Evolutionary conservation across 495 filamentous ascomycete genomes (phyloP), one percentile per base, ranked within the genome.

Genomic region (Filosporella fistucella): DNA sequence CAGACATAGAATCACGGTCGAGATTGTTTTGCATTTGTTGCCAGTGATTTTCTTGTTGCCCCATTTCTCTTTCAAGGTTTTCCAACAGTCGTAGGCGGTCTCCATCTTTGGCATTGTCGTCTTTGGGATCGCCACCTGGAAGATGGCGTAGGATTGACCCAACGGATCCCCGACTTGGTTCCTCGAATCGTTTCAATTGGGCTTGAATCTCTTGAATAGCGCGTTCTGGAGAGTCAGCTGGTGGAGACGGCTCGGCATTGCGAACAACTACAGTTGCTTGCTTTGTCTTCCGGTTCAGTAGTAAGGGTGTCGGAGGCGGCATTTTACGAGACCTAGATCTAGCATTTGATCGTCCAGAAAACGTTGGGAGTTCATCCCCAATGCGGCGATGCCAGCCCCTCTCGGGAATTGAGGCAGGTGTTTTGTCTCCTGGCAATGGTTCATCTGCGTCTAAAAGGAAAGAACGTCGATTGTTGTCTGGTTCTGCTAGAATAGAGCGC

Each of bases 11-110:
- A 50, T 75, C 68, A 32, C 68, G 66, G 30, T 60, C 50, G 25
- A 75, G 51, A 26, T 72, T 68, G n/a, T 64, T 62, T 45, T 71
- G 70, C 47, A 74, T 63, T 39, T 68, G 63, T 47, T 69, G 63
- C 75, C 74, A 78, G 42, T 73, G 67, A 22, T 67, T 63, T 42
- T 72, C 69, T 52, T 76, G 64, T 28, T 65, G 51, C 1, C 71
- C 72, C 68, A 77, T 76, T 54, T 79, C 75, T 42, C 63, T 65
- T 45, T 79, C 75, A 0, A 79, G 54, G 44, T 74, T 69, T 49
- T 73, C 68, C 5, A 79, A 60, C 0, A 79, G 58, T 10, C 60
- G 66, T 13, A 73, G 54, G 22, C 54, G 36, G 21, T 28, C 13
- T 14, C 11, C 17, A 16, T 39, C 32, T 18, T 20, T 20, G 9